Conservation (phyloP, 1,284 basidiomycete species). For the Austroboletus novae-zelandiae region DNA sequence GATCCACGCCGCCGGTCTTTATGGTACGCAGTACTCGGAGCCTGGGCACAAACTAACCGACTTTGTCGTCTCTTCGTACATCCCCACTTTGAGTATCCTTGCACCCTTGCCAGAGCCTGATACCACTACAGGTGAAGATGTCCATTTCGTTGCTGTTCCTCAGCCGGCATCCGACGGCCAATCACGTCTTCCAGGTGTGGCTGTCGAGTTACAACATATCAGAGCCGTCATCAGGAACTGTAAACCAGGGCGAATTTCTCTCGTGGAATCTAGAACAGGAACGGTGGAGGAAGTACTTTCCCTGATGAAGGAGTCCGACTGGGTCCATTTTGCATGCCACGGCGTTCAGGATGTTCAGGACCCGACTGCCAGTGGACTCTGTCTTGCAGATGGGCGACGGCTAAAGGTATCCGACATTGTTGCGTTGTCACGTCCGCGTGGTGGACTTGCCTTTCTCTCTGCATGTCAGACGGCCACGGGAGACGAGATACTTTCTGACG, state of each 20-base stretch:
- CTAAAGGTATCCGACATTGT: too few relatives aligned
- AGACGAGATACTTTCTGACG: background rate
- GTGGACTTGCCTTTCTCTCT: too few relatives aligned
- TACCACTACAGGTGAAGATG: background rate
- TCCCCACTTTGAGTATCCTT: background rate
- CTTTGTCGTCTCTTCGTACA: background rate
- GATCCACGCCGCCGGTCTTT: too few relatives aligned
- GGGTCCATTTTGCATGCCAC: background rate
- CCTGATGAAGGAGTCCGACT: conserved; percentile 5
- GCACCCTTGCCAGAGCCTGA: background rate
- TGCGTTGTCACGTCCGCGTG: too few relatives aligned
- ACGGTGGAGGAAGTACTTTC: conserved; percentile 1
- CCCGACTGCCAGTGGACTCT: too few relatives aligned
- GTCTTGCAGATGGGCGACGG: too few relatives aligned
- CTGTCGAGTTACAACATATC: background rate
- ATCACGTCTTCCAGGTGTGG: conserved; percentile 6
- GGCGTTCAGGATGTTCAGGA: too few relatives aligned
- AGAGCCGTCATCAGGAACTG: background rate
- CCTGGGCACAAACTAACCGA: too few relatives aligned
- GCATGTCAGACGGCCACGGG: too few relatives aligned
- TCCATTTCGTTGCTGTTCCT: background rate
- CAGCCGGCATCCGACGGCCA: background rate
- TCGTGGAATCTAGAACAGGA: background rate
- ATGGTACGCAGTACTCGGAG: too few relatives aligned
- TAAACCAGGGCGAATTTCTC: background rate